These are phyloP conservation scores for Diaporthe batatas DNA, from an alignment of 2,329 filamentous ascomycete genomes.

Conservation along the genomic window DNA sequence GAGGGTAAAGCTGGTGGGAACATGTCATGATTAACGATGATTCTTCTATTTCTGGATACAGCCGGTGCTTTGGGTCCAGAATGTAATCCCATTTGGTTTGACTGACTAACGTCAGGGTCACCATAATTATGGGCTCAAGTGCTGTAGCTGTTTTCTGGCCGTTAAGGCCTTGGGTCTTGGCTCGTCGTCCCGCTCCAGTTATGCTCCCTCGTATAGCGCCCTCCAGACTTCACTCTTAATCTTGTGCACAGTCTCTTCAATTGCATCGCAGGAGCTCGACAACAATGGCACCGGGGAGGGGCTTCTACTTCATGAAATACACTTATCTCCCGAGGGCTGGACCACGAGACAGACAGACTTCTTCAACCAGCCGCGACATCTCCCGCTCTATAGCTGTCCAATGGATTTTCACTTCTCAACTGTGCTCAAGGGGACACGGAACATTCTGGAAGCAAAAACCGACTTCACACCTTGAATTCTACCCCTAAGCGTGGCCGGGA, in stretches of 20 bases:
- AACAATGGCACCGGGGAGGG: not conserved
- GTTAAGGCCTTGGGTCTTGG: too few species aligned
- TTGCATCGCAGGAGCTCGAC: too few species aligned
- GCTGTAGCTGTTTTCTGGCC: not conserved
- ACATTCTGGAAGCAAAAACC: not conserved
- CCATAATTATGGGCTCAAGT: too few species aligned
- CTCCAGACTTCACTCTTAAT: too few species aligned
- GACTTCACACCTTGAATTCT: not conserved
- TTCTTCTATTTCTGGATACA: not conserved
- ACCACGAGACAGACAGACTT: too few species aligned
- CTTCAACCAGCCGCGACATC: too few species aligned
- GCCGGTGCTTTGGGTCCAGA: not conserved
- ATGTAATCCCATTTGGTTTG: not conserved
- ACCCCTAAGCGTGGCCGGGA: not conserved
- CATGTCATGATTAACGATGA: conserved; percentile 9
- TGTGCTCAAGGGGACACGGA: too few species aligned
- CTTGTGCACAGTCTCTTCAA: too few species aligned
- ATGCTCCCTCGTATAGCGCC: not conserved
- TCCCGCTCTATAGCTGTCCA: not conserved
- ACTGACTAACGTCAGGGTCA: not conserved
- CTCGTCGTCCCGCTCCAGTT: too few species aligned
- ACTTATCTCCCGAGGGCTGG: too few species aligned
- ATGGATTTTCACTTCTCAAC: not conserved
- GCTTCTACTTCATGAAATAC: not conserved
- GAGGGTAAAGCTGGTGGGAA: conserved; percentile 1